A percentile compares a stretch with the other conserved stretches of the same genome.
phyloP scores from a whole-genome alignment of 345 rosid species.

The Citrus mangshanensis region DNA sequence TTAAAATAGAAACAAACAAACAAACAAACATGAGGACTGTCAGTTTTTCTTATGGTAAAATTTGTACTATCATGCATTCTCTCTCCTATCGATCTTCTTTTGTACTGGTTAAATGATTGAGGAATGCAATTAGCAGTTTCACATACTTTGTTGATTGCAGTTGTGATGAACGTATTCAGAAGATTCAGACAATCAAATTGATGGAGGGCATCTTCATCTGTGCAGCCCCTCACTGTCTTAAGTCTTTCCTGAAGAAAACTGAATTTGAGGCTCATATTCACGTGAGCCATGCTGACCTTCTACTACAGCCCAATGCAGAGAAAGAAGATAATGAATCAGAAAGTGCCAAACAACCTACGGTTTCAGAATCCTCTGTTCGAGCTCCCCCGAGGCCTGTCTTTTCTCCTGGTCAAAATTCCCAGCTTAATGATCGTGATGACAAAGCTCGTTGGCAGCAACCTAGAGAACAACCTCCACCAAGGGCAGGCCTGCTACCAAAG shows the following conservation, averaged over 20 bases:
- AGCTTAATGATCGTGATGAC: conserved; percentile 56
- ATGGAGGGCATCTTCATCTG: conserved; percentile 97
- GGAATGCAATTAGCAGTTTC: conserved; percentile 5
- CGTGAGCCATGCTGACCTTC: conserved; percentile 56
- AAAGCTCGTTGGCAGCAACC: conserved; percentile 46
- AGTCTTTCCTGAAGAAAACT: conserved; percentile 72
- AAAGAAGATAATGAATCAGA: conserved; percentile 79
- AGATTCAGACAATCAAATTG: conserved; percentile 93
- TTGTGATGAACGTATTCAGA: conserved; percentile 94
- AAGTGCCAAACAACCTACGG: conserved; percentile 63
- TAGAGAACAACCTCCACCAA: conserved; percentile 52
- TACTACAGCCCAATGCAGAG: conserved; percentile 60
- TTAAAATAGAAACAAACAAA: neutral
- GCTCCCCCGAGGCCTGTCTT: conserved; percentile 51
- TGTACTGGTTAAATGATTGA: neutral
- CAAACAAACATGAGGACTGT: neutral
- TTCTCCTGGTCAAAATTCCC: conserved; percentile 55
- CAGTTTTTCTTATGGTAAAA: neutral
- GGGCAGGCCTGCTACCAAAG: conserved; percentile 52
- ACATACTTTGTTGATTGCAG: conserved; percentile 34
- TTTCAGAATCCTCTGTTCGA: conserved; percentile 64
- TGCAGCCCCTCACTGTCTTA: conserved; percentile 98
- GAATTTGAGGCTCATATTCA: conserved; percentile 86
- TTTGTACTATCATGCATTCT: neutral
- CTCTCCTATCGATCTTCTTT: neutral